Percentiles rank a stretch among this genome's conserved stretches.
phyloP scores from a whole-genome alignment of 495 filamentous ascomycete genomes.

The Trichoderma virens region DNA sequence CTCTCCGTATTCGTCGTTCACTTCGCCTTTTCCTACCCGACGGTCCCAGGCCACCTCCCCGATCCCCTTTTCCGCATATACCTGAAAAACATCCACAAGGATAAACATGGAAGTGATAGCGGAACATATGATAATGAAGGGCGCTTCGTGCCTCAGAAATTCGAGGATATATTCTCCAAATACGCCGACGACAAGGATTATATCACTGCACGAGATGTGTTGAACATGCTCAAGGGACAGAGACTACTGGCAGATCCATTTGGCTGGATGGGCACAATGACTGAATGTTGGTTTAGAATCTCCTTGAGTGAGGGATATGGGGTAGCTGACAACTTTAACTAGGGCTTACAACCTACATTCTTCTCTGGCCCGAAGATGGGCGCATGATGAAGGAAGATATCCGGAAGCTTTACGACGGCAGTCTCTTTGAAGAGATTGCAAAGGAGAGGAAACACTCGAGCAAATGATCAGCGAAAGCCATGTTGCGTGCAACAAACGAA shows the following conservation, averaged over 20 bases:
- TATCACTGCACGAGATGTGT: conserved; percentile 26
- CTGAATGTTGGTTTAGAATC: conserved; percentile 30
- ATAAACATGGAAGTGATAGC: conserved; percentile 51
- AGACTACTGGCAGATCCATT: conserved; percentile 37
- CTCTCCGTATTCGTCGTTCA: conserved; percentile 41
- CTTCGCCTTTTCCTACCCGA: conserved; percentile 44
- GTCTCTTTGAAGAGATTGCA: conserved; percentile 31
- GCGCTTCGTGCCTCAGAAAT: conserved; percentile 44
- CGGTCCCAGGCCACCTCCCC: conserved; percentile 30
- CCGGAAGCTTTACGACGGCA: conserved; percentile 28
- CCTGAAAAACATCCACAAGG: conserved; percentile 42
- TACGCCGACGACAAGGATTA: conserved; percentile 30
- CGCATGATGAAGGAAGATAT: conserved; percentile 27
- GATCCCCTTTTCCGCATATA: conserved; percentile 48
- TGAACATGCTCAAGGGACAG: conserved; percentile 32
- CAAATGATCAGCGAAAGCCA: neutral
- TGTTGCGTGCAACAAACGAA: neutral
- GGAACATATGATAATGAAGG: conserved; percentile 47
- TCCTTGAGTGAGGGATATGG: conserved; percentile 11
- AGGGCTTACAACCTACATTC: conserved; percentile 42
- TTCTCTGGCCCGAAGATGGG: conserved; percentile 30
- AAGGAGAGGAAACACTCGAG: neutral
- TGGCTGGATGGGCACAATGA: conserved; percentile 31
- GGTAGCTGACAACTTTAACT: neutral
- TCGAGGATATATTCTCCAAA: conserved; percentile 53